Conservation (phyloP, 352 stramenopile genomes). For the Globisporangium nunn region DNA sequence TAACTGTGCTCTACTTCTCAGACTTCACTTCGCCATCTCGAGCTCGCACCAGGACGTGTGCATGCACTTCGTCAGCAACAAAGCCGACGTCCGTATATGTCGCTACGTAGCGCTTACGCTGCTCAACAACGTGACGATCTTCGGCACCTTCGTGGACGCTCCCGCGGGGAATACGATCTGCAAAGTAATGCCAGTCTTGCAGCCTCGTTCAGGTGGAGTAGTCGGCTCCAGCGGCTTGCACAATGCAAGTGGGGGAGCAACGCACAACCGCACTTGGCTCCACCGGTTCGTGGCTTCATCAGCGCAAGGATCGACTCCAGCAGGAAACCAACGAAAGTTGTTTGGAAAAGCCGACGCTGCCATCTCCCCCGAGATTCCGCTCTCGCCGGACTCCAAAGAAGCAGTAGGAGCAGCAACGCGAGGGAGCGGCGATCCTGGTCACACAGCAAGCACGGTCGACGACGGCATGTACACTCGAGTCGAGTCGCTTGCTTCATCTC, state of each 20-base stretch:
- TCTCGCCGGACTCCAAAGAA: neutral
- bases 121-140: slow-evolving; percentile 41
- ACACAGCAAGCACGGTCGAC: slow-evolving; percentile 7
- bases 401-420: neutral
- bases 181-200: slow-evolving; percentile 55
- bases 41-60: slow-evolving; percentile 71
- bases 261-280: neutral
- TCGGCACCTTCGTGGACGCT: slow-evolving; percentile 55
- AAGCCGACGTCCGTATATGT: slow-evolving; percentile 55
- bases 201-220: slow-evolving; percentile 22
- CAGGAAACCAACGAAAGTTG: neutral
- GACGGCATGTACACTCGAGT: slow-evolving; percentile 42
- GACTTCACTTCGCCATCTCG: slow-evolving; percentile 76
- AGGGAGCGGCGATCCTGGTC: neutral
- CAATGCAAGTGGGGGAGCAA: neutral
- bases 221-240: neutral
- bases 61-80: slow-evolving; percentile 42
- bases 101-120: slow-evolving; percentile 52
- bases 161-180: slow-evolving; percentile 35
- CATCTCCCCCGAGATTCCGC: slow-evolving; percentile 6
- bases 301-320: neutral
- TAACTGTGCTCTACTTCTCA: slow-evolving; percentile 7
- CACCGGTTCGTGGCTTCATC: neutral
- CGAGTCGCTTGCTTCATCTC: slow-evolving; percentile 38
- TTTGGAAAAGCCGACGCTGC: neutral